Evolutionary conservation across 1,284 basidiomycete species (phyloP), one percentile per base, ranked within the genome.

Genomic region (Melampsora americana): DNA sequence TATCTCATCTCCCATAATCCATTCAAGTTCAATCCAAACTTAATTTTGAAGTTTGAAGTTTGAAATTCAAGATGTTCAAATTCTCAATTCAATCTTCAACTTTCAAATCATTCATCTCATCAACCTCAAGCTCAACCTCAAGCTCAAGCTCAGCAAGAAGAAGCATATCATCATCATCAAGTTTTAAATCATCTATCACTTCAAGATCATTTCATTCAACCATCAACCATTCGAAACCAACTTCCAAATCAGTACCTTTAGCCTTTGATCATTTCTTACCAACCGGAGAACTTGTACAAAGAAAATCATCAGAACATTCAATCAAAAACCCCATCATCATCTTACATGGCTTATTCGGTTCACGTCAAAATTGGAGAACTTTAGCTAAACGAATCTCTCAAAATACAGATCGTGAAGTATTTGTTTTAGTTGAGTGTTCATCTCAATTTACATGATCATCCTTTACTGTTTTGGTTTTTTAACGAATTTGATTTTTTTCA

Each of bases 301-400:
- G 48, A n/a, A 23, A 1, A 7, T 14, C 6, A 66, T 56, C 16
- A 59, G 23, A 30, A 16, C 11, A 23, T 20, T 16, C 50, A 9
- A 28, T 65, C 56, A 0, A 46, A 35, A 7, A 46, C 20, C 66
- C 66, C 0, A 62, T 77, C 5, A 64, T 77, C 35, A 69, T 77
- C 74, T 69, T 77, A 32, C 74, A 77, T 59, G 74, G 74, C 35
- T 59, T 77, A 30, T 77, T 77, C n/a, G 74, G 74, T 28, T 77
- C 74, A 5, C 67, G 68, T 68, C 74, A 77, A 42, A 77, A 77
- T 50, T 77, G 74, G 74, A 77, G 67, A 59, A 42, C 39, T 56
- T 44, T 77, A 5, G 66, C 74, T 14, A 77, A 77, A 46, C 35
- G 59, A 20, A 35, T 77, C 42, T 16, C 28, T 50, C 66, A 77